A percentile compares a stretch with the other conserved stretches of the same genome.
phyloP scores from a whole-genome alignment of 2,329 filamentous ascomycete species.

The Fusarium succisae region DNA sequence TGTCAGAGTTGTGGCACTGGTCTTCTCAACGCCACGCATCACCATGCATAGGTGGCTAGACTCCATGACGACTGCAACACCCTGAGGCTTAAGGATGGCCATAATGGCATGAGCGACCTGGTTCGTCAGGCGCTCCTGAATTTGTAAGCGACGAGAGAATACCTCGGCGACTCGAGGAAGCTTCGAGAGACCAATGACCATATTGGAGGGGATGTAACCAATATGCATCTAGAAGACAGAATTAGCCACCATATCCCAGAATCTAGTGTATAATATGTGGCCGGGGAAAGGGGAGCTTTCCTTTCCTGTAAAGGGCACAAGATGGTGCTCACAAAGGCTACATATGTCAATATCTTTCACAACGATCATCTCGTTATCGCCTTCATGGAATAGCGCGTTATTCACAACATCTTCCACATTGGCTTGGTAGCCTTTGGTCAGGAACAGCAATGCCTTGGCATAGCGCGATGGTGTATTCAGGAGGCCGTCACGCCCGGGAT shows the following conservation, averaged over 20 bases:
- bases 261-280: neutral
- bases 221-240: constrained; percentile 83
- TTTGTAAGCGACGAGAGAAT: constrained; percentile 92
- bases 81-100: constrained; percentile 91
- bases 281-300: constrained; percentile 54
- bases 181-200: constrained; percentile 95
- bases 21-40: constrained; percentile 98
- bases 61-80: constrained; percentile 98
- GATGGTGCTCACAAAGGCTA: constrained; percentile 88
- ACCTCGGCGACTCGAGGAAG: constrained; percentile 95
- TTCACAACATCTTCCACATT: constrained; percentile 93
- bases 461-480: constrained; percentile 83
- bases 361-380: constrained; percentile 95
- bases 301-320: constrained; percentile 96
- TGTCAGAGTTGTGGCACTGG: constrained; percentile 86
- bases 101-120: constrained; percentile 95
- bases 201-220: constrained; percentile 91
- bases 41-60: constrained; percentile 98
- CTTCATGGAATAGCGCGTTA: constrained; percentile 92
- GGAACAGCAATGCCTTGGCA: constrained; percentile 93
- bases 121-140: constrained; percentile 95
- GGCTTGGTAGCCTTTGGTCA: constrained; percentile 96
- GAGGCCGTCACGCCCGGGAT: constrained; percentile 70
- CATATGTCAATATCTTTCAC: constrained; percentile 95
- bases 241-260: neutral